Percentiles rank a stretch among this genome's conserved stretches.
Conservation (phyloP, 208 protist species). For the Crithidia bombi region DNA sequence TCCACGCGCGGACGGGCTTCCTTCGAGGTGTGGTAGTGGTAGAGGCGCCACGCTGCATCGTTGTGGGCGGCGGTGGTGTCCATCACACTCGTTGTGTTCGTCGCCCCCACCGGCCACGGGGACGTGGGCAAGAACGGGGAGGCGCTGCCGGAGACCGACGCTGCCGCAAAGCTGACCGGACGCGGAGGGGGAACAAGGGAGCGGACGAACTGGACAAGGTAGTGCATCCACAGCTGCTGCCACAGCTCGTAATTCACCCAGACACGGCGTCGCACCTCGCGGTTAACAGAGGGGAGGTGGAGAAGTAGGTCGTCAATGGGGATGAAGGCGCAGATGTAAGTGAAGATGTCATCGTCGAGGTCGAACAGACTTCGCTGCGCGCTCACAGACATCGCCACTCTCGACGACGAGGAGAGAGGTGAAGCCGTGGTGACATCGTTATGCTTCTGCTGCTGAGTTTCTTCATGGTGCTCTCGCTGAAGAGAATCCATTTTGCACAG, state of each 20-base stretch:
- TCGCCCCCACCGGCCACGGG: not conserved
- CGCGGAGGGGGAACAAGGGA: conserved; percentile 21
- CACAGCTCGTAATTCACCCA: conserved; percentile 18
- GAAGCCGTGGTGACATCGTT: not conserved
- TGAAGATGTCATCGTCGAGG: conserved; percentile 27
- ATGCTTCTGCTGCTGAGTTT: too few species aligned
- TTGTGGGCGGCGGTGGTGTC: not conserved
- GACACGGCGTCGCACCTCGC: conserved; percentile 9
- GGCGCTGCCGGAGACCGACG: not conserved
- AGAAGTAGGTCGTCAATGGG: conserved; percentile 25
- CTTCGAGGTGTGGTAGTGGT: conserved; percentile 29
- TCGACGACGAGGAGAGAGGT: not conserved
- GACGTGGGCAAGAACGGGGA: not conserved
- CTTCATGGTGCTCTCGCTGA: too few species aligned
- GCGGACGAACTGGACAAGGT: conserved; percentile 22
- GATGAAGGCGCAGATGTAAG: conserved; percentile 32
- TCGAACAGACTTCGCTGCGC: conserved; percentile 6
- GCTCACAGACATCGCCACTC: not conserved
- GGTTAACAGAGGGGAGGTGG: conserved; percentile 9
- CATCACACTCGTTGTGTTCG: not conserved
- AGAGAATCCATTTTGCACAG: not conserved
- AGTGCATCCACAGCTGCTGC: conserved; percentile 41
- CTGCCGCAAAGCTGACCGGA: not conserved
- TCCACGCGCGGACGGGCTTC: conserved; percentile 25
- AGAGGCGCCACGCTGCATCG: conserved; percentile 23